phyloP scores from a whole-genome alignment of 1,139 yeast genomes.

The Taphrina wiesneri region DNA sequence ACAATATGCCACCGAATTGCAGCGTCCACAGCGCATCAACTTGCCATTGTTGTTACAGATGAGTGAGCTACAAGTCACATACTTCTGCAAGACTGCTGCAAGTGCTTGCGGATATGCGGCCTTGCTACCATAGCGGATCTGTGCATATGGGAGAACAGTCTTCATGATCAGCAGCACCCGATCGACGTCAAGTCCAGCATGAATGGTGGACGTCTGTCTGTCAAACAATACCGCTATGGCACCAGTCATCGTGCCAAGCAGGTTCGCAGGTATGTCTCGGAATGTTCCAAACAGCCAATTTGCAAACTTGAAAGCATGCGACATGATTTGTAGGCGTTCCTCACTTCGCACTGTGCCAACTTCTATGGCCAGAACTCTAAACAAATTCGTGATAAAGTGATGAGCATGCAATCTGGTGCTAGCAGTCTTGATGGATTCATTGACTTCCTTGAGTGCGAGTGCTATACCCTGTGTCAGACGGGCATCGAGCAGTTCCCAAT shows the following conservation, averaged over 20 bases:
- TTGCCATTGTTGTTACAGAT: slow-evolving; percentile 4
- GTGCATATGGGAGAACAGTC: slow-evolving; percentile 2
- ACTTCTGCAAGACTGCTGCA: not conserved
- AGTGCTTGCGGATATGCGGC: slow-evolving; percentile 23
- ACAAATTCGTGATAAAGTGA: slow-evolving; percentile 14
- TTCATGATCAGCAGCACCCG: slow-evolving; percentile 13
- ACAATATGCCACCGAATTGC: slow-evolving; percentile 18
- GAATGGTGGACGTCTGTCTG: not conserved
- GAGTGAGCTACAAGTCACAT: not conserved
- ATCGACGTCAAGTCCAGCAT: slow-evolving; percentile 5
- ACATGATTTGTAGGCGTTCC: not conserved
- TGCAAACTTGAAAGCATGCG: slow-evolving; percentile 4
- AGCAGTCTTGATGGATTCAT: not conserved
- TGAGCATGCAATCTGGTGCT: not conserved
- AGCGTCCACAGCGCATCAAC: slow-evolving; percentile 16
- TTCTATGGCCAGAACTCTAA: slow-evolving; percentile 19
- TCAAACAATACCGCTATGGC: slow-evolving; percentile 16
- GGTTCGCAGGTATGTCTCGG: not conserved
- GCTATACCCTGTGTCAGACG: not conserved
- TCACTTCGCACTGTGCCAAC: not conserved
- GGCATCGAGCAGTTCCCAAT: slow-evolving; percentile 5
- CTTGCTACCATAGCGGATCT: slow-evolving; percentile 8
- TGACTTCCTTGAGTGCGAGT: not conserved
- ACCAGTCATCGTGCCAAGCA: slow-evolving; percentile 24
- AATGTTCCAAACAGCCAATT: slow-evolving; percentile 2